Conservation (phyloP, 805 yeast species). For the Kuraishia floccosa region DNA sequence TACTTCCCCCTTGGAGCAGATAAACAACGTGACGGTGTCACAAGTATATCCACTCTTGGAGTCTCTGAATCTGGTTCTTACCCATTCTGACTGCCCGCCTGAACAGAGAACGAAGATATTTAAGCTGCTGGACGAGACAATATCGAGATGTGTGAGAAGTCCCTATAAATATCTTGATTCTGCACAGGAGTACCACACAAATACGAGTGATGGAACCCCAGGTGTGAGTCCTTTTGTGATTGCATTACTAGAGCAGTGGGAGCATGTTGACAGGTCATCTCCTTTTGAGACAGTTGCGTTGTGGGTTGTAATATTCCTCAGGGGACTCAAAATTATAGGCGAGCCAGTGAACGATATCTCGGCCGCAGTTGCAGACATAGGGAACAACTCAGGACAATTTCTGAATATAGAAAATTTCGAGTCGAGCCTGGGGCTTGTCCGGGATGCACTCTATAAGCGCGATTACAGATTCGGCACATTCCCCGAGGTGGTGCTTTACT, state of each 20-base stretch:
- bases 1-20: too few species aligned
- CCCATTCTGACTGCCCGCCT: neutral
- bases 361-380: too few species aligned
- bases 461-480: too few species aligned
- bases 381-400: too few species aligned
- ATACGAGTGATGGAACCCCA: constrained; percentile 11
- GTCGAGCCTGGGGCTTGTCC: too few species aligned
- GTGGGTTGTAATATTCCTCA: constrained; percentile 42
- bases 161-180: constrained; percentile 82
- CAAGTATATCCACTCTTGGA: constrained; percentile 46
- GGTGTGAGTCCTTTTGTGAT: constrained; percentile 47
- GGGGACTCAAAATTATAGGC: constrained; percentile 42
- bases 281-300: constrained; percentile 12
- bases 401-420: too few species aligned
- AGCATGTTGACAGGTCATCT: constrained; percentile 28
- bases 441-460: too few species aligned
- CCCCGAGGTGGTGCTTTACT: too few species aligned
- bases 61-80: constrained; percentile 21
- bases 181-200: constrained; percentile 13
- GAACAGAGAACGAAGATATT: constrained; percentile 18
- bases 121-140: constrained; percentile 63
- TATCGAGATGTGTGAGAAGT: constrained; percentile 55
- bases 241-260: constrained; percentile 60
- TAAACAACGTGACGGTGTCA: too few species aligned
- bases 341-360: too few species aligned